phyloP scores from a whole-genome alignment of 371 early-diverging fungal genomes.

The Saksenaea oblongispora region DNA sequence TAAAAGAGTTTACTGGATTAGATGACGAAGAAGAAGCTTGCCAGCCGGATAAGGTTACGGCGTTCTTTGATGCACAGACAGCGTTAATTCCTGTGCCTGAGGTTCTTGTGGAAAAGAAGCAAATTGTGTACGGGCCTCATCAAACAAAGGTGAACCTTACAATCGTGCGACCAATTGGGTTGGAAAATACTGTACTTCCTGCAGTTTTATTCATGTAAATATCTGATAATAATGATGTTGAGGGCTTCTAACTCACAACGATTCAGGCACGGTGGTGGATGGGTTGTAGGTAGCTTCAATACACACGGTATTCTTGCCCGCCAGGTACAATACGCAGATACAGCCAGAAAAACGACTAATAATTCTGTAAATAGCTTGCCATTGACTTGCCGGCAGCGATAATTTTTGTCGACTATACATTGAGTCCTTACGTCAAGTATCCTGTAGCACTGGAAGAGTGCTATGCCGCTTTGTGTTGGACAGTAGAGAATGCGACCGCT shows the following conservation, averaged over 20 bases:
- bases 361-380: background rate
- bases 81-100: constrained; percentile 5
- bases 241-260: background rate
- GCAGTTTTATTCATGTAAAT: constrained; percentile 9
- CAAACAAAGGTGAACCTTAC: constrained; percentile 7
- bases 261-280: constrained; percentile 16
- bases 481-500: constrained; percentile 13
- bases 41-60: constrained; percentile 7
- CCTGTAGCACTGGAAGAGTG: constrained; percentile 35
- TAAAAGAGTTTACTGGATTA: background rate
- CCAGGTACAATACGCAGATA: background rate
- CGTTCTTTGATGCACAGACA: constrained; percentile 9
- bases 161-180: constrained; percentile 8
- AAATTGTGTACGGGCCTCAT: constrained; percentile 3
- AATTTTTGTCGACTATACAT: constrained; percentile 25
- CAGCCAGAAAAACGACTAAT: background rate
- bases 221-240: background rate
- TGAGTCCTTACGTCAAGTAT: constrained; percentile 25
- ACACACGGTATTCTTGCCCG: constrained; percentile 7
- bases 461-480: constrained; percentile 32
- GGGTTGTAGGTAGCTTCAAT: constrained; percentile 11
- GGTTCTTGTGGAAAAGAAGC: background rate
- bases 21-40: background rate
- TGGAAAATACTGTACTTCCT: constrained; percentile 11
- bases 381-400: constrained; percentile 12